Conservation (phyloP, 176 grass and related monocot genomes). For the Zea luxurians region DNA sequence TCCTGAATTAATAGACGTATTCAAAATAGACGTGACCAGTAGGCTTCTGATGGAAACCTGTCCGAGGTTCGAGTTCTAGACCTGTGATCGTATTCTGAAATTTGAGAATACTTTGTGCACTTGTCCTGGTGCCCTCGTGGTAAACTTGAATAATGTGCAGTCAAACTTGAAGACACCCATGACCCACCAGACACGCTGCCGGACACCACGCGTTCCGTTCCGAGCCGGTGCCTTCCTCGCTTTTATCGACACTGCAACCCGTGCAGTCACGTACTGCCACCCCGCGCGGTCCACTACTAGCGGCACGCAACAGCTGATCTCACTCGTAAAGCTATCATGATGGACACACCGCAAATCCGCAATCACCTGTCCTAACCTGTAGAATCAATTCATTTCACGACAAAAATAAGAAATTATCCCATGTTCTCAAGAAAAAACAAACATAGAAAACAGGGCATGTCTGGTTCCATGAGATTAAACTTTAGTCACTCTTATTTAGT, state of each 20-base stretch:
- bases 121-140: neutral
- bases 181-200: neutral
- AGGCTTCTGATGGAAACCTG: neutral
- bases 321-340: constrained; percentile 22
- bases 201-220: neutral
- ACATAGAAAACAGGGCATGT: too few species aligned
- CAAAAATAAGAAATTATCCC: neutral
- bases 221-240: neutral
- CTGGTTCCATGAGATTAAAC: too few species aligned
- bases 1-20: too few species aligned
- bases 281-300: neutral
- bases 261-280: neutral
- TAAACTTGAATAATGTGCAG: neutral
- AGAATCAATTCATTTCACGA: neutral
- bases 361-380: neutral
- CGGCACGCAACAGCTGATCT: neutral
- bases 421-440: too few species aligned
- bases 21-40: too few species aligned
- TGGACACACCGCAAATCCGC: constrained; percentile 9
- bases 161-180: neutral
- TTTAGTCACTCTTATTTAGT: too few species aligned
- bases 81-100: neutral
- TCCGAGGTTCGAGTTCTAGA: neutral
- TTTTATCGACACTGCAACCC: neutral
- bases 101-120: neutral